Evolutionary conservation across 768 basidiomycete species (phyloP).

Genomic region (Kwoniella sp.): DNA sequence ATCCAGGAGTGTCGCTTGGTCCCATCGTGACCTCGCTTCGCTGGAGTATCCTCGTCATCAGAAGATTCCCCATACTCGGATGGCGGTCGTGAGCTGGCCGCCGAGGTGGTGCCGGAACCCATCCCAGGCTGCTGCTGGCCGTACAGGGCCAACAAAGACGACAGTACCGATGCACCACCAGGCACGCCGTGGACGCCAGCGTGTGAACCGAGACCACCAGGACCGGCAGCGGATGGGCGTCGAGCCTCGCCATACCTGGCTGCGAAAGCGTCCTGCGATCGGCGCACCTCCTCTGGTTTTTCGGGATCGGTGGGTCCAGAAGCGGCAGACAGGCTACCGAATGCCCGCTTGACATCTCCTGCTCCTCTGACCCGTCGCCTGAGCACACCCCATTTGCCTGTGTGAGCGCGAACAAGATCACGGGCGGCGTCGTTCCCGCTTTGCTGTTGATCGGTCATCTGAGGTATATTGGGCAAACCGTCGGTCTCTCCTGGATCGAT

Average conservation of each 20-base stretch:
- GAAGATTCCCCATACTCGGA: constrained; percentile 33
- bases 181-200: constrained; percentile 11
- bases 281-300: constrained; percentile 13
- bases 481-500: constrained; percentile 64
- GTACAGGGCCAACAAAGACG: constrained; percentile 64
- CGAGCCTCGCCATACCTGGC: constrained; percentile 26
- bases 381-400: constrained; percentile 47
- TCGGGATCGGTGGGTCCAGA: constrained; percentile 12
- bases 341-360: constrained; percentile 25
- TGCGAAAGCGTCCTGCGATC: constrained; percentile 36
- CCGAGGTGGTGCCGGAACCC: constrained; percentile 41
- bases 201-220: constrained; percentile 5
- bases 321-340: constrained; percentile 5
- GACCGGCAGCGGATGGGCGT: constrained; percentile 6
- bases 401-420: constrained; percentile 50
- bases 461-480: constrained; percentile 57
- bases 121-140: constrained; percentile 51
- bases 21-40: constrained; percentile 1
- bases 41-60: constrained; percentile 33
- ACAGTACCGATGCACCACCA: constrained; percentile 54
- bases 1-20: constrained; percentile 11
- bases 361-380: constrained; percentile 32
- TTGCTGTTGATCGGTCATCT: constrained; percentile 20
- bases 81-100: constrained; percentile 43
- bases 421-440: constrained; percentile 25